A percentile compares a stretch with the other conserved stretches of the same genome.
phyloP scores from a whole-genome alignment of 352 stramenopile species.

The Phytophthora rubi region DNA sequence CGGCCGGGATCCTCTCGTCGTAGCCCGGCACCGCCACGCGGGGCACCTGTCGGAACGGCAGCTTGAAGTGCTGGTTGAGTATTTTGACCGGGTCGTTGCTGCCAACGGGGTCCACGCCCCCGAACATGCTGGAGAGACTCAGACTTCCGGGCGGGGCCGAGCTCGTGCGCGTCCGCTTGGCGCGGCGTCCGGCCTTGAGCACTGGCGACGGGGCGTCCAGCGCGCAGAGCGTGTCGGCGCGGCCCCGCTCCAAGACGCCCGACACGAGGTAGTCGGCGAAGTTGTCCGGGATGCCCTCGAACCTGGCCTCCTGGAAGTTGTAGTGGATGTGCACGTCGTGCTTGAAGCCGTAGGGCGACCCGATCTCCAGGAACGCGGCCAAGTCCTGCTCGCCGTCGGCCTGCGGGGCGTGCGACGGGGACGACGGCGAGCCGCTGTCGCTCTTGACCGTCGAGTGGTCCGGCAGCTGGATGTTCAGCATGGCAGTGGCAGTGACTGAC shows the following conservation, averaged over 20 bases:
- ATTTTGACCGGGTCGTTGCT: slow-evolving; percentile 50
- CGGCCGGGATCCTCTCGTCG: slow-evolving; percentile 79
- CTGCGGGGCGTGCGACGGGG: slow-evolving; percentile 32
- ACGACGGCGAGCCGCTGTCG: slow-evolving; percentile 40
- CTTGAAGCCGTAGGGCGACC: slow-evolving; percentile 74
- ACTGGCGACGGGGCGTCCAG: slow-evolving; percentile 17
- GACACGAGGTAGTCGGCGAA: slow-evolving; percentile 74
- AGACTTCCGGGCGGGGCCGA: slow-evolving; percentile 41
- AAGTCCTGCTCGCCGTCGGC: slow-evolving; percentile 40
- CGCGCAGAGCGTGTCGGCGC: slow-evolving; percentile 29
- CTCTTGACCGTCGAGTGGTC: slow-evolving; percentile 36
- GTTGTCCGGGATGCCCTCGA: slow-evolving; percentile 84
- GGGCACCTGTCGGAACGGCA: slow-evolving; percentile 80
- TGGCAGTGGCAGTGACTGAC: slow-evolving; percentile 1
- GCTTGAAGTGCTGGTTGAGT: slow-evolving; percentile 88
- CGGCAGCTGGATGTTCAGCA: slow-evolving; percentile 60
- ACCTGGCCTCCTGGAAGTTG: slow-evolving; percentile 87
- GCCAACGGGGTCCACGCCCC: slow-evolving; percentile 21
- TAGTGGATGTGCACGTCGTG: slow-evolving; percentile 90
- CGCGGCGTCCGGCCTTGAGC: slow-evolving; percentile 12
- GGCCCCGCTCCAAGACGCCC: slow-evolving; percentile 27
- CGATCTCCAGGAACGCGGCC: slow-evolving; percentile 61
- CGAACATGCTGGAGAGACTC: slow-evolving; percentile 45
- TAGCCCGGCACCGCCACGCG: slow-evolving; percentile 68
- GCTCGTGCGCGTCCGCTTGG: slow-evolving; percentile 50